Base-by-base conservation (phyloP, 192 early-diverging fungal genomes). In the Coemansia reversa region DNA sequence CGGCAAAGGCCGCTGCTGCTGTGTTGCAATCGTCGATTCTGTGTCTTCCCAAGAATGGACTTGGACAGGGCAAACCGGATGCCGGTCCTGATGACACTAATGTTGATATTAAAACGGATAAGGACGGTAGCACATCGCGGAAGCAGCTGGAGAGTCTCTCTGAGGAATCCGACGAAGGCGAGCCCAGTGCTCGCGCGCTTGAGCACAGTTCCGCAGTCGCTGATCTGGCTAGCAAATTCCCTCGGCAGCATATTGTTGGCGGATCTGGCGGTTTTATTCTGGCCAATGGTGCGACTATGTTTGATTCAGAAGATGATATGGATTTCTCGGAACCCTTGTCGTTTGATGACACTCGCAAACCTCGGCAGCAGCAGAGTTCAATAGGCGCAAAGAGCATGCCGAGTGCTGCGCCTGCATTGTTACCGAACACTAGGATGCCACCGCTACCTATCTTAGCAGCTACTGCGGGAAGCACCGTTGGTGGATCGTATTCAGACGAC, bases 1-100 rank as follows among this genome's bases (percentile, higher is more conserved):
- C 70, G 11, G 74, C 70, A 56, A 76, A 82, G 71, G 74, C 75
- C 0, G 74, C 79, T 6, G 74, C 79, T 1, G 79, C 70, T 12
- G 70, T 76, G 47, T 67, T 81, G 69, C 78, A 82, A 56, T 76
- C 79, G 22, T 76, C 74, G 55, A 76, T 82, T 70, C 65, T 76
- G 23, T 65, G 74, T 16, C 51, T 82, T 54, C 75, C 79, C 33
- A 81, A 81, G 58, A 81, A 81, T 30, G 78, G 78, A 8, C 65
- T 75, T 25, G 78, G 78, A 11, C 78, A 81, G 60, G 79, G 79
- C 67, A 76, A 82, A 58, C 42, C 55, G 14, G 79, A 76, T 51
- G 7, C 35, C 8, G 35, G 35, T 11, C 35, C 35, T 9, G 9
- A 12, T 11, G 50, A 65, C 55, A 61, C 60, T 16, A 39, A 30